Conservation (phyloP, 208 protist genomes). For the Leishmania aethiopica region DNA sequence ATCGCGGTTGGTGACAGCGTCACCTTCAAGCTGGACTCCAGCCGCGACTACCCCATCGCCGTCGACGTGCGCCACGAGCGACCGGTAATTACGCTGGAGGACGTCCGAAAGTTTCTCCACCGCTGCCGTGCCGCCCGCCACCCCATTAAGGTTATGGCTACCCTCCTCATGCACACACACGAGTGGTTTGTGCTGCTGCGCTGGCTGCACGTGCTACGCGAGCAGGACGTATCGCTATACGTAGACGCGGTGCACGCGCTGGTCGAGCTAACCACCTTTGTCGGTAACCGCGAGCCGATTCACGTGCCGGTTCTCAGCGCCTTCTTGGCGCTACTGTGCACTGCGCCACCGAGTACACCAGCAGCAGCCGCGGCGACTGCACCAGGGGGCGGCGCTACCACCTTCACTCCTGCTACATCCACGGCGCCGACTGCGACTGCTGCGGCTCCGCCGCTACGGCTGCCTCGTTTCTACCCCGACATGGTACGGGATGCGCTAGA, state of each 20-base stretch:
- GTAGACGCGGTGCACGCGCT: slow-evolving; percentile 63
- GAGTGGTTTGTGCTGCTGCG: slow-evolving; percentile 84
- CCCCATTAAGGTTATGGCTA: slow-evolving; percentile 73
- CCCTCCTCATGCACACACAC: slow-evolving; percentile 74
- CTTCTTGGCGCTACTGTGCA: slow-evolving; percentile 59
- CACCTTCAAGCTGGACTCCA: slow-evolving; percentile 75
- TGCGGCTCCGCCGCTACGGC: background rate
- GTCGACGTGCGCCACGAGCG: slow-evolving; percentile 81
- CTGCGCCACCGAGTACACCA: background rate
- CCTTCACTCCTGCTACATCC: background rate
- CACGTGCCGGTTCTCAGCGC: slow-evolving; percentile 63
- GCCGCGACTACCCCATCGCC: slow-evolving; percentile 79
- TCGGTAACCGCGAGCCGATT: slow-evolving; percentile 86
- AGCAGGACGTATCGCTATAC: slow-evolving; percentile 39
- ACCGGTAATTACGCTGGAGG: slow-evolving; percentile 56
- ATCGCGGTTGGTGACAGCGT: slow-evolving; percentile 72
- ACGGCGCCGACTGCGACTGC: background rate
- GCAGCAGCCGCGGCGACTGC: slow-evolving; percentile 8
- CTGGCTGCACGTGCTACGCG: slow-evolving; percentile 38
- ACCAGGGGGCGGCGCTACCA: background rate
- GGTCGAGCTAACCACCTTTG: slow-evolving; percentile 80
- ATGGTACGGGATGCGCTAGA: slow-evolving; percentile 57
- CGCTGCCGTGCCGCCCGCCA: slow-evolving; percentile 53
- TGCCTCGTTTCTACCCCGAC: slow-evolving; percentile 63
- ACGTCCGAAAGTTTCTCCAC: slow-evolving; percentile 70